Evolutionary conservation across 2,329 filamentous ascomycete genomes (phyloP), one percentile per base, ranked within the genome.

Genomic region (Cercospora sp.): DNA sequence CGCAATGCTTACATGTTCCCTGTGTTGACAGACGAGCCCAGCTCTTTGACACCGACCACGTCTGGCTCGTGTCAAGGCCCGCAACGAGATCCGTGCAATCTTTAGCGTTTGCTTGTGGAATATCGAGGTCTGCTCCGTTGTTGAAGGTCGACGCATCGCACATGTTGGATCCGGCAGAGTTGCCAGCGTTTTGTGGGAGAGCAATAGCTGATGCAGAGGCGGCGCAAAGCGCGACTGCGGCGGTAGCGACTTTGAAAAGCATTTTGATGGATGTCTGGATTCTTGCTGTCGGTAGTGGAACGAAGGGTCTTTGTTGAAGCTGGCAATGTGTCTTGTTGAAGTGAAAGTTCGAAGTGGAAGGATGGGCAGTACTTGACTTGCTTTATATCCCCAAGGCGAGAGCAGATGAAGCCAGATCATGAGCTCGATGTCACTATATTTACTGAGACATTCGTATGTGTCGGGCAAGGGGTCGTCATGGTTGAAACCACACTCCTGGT

Each of bases 101-200:
- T 3, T 12, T 1, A 12, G 48, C 51, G 8, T 45, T 30, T 57
- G 65, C 65, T 42, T 59, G 48, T n/a, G 53, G 31, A 13, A 63
- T 63, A 7, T 30, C 5, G 36, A 58, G 45, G 9, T 18, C 26
- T 6, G 23, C 26, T 10, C 65, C 65, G 3, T 67, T 33, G 65
- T 67, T 63, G 60, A 67, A 67, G 13, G 65, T 67, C 18, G 65
- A 67, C 9, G 10, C 33, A n/a, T 67, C 60, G 53, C 65, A 67
- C 33, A 42, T 58, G 60, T 67, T 67, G 13, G 65, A 63, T 13
- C 65, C 65, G 2, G 60, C 26, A 1, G 60, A 59, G 51, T 23
- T 62, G n/a, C 65, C 65, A 31, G 60, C 65, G n/a, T 51, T 30
- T 5, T 16, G 23, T 57, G 65, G 65, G n/a, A 60, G 26, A 55